Evolutionary conservation across 2,329 filamentous ascomycete species (phyloP).

Genomic region (Xylaria hypoxylon): DNA sequence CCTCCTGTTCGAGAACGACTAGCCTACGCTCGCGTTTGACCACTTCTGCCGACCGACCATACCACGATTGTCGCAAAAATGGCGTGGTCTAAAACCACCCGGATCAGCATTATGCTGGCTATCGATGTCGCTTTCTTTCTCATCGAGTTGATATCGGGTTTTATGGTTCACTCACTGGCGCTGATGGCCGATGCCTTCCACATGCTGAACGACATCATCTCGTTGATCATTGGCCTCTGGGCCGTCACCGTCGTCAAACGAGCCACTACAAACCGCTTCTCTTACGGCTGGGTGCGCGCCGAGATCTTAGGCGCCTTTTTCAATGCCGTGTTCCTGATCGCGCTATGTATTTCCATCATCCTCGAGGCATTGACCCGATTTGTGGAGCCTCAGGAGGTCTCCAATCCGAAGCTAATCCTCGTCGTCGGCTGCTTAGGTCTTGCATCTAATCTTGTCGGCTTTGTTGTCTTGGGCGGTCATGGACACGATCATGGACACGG

Average conservation of each 20-base stretch:
- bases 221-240: slow-evolving; percentile 91
- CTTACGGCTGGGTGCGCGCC: slow-evolving; percentile 97
- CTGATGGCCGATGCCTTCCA: slow-evolving; percentile 98
- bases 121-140: slow-evolving; percentile 93
- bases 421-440: slow-evolving; percentile 90
- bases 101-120: slow-evolving; percentile 91
- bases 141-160: slow-evolving; percentile 85
- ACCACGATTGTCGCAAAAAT: slow-evolving; percentile 60
- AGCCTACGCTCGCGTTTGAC: slow-evolving; percentile 5
- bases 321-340: slow-evolving; percentile 97
- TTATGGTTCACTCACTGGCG: slow-evolving; percentile 89
- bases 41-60: slow-evolving; percentile 5
- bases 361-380: slow-evolving; percentile 94
- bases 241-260: slow-evolving; percentile 90
- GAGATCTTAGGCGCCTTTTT: slow-evolving; percentile 96
- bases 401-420: slow-evolving; percentile 86
- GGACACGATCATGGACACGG: slow-evolving; percentile 79
- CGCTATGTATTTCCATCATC: slow-evolving; percentile 94
- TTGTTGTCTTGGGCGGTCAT: slow-evolving; percentile 93
- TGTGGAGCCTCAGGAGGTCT: slow-evolving; percentile 88
- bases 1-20: slow-evolving; percentile 4
- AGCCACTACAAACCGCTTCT: slow-evolving; percentile 89
- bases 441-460: slow-evolving; percentile 86
- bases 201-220: slow-evolving; percentile 99
- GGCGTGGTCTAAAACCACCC: slow-evolving; percentile 90